A percentile compares a stretch with the other conserved stretches of the same genome.
These are phyloP conservation scores for Catenaria anguillulae DNA, from an alignment of 371 early-diverging fungal genomes.

Conservation along the genomic window DNA sequence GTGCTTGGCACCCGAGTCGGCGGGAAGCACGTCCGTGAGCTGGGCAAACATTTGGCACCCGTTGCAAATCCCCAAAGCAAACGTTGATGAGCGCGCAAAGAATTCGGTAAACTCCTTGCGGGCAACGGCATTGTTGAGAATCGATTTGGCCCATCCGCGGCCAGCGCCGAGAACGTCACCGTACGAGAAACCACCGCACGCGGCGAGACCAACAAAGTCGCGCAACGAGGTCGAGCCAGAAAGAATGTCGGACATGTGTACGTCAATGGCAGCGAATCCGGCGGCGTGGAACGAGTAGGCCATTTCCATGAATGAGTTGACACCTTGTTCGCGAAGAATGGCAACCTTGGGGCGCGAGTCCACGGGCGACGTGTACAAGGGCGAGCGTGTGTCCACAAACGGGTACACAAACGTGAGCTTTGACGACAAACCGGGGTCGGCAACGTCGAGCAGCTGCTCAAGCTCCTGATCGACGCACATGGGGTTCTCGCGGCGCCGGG, in stretches of 20 bases:
- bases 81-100: slow-evolving; percentile 73
- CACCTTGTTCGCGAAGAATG: slow-evolving; percentile 90
- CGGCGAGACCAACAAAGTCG: slow-evolving; percentile 73
- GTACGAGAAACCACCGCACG: slow-evolving; percentile 94
- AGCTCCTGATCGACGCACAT: slow-evolving; percentile 70
- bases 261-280: slow-evolving; percentile 82
- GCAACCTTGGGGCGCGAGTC: slow-evolving; percentile 62
- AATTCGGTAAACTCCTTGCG: slow-evolving; percentile 61
- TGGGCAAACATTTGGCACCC: slow-evolving; percentile 92
- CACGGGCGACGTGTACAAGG: slow-evolving; percentile 4
- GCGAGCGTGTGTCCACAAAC: background rate
- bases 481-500: slow-evolving; percentile 77
- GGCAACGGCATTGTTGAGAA: slow-evolving; percentile 51
- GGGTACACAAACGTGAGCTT: slow-evolving; percentile 51
- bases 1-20: slow-evolving; percentile 36
- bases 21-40: slow-evolving; percentile 65
- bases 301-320: slow-evolving; percentile 87
- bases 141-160: slow-evolving; percentile 88
- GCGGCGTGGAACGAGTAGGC: slow-evolving; percentile 82
- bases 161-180: slow-evolving; percentile 96
- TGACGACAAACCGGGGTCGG: slow-evolving; percentile 62
- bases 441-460: slow-evolving; percentile 42
- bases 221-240: slow-evolving; percentile 46
- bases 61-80: slow-evolving; percentile 90
- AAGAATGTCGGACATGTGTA: slow-evolving; percentile 91